Conservation (phyloP, 768 basidiomycete species). For the Astraeus odoratus region DNA sequence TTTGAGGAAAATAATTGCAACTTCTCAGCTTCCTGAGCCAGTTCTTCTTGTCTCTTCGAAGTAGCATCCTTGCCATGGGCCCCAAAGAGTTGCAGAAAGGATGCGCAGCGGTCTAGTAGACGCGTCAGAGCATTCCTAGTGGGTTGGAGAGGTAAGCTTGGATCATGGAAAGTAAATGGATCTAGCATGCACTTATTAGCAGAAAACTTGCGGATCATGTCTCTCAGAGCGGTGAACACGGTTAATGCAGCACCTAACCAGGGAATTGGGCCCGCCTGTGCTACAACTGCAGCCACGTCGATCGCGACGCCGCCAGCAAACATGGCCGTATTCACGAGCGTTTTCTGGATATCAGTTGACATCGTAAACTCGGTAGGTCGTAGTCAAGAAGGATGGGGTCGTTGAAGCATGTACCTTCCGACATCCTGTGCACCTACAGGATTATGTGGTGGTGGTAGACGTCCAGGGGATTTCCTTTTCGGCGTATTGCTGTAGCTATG, state of each 20-base stretch:
- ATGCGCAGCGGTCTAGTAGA: constrained; percentile 41
- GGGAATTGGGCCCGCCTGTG: constrained; percentile 43
- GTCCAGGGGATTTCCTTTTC: too few relatives aligned
- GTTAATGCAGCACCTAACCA: constrained; percentile 38
- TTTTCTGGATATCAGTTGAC: constrained; percentile 8
- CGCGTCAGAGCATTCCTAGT: constrained; percentile 36
- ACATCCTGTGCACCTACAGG: too few relatives aligned
- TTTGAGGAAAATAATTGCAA: constrained; percentile 12
- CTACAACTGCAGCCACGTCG: constrained; percentile 35
- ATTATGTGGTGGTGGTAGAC: too few relatives aligned
- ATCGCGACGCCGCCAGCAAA: constrained; percentile 11
- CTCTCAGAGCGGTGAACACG: constrained; percentile 36
- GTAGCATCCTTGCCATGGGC: constrained; percentile 26
- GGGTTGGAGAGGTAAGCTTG: constrained; percentile 3
- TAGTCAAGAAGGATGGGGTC: too few relatives aligned
- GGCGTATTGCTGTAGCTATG: too few relatives aligned
- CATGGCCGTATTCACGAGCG: constrained; percentile 7
- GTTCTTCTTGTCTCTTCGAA: constrained; percentile 24
- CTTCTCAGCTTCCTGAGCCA: constrained; percentile 29
- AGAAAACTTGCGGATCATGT: constrained; percentile 40
- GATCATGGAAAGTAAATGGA: background rate
- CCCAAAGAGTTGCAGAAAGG: constrained; percentile 33
- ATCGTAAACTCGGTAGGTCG: too few relatives aligned
- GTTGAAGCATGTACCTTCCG: too few relatives aligned
- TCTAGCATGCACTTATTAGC: constrained; percentile 37